Evolutionary conservation across 225 moss, liverwort and hornwort species (phyloP), one percentile per base, ranked within the genome.

Genomic region (Neckera pumila): DNA sequence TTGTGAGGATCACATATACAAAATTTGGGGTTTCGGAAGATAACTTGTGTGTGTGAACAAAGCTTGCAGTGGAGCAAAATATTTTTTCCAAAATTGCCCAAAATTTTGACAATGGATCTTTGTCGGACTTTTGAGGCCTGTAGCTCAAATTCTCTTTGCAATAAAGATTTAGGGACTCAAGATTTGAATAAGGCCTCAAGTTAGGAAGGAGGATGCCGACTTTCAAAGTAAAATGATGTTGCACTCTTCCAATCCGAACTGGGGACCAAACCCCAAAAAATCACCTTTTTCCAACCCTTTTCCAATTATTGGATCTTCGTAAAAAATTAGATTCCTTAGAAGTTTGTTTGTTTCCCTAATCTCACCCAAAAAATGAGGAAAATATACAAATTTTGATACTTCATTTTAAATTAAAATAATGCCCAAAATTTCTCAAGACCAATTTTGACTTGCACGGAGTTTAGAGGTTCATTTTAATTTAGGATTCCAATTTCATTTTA

Each of bases 231-330:
- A 66, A 19, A 19, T 65, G 65, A 65, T 18, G 3, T 1, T 11
- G 4, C 36, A 19, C 6, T 36, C 20, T 3, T 19, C 11, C 0
- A 1, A 4, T 5, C 5, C 1, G 1, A 54, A 54, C 7, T 53
- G 6, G 53, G 2, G 16, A 3, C n/a, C n/a, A n/a, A n/a, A n/a
- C n/a, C 53, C 53, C 53, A 16, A 3, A 16, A 8, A n/a, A n/a
- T n/a, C n/a, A n/a, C n/a, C n/a, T n/a, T n/a, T n/a, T n/a, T n/a
- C n/a, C n/a, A n/a, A n/a, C n/a, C n/a, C n/a, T 65, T 36, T 18
- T 9, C 11, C 20, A 20, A 3, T 0, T 4, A 0, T 20, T 36
- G 11, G 0, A 36, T 66, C 20, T 66, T 66, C 1, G 30, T 6
- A 66, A 66, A 66, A 66, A 36, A 65, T 6, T 65, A 65, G 11